Base-by-base conservation (phyloP, 345 rosid species). In the Melastoma malabathricum region DNA sequence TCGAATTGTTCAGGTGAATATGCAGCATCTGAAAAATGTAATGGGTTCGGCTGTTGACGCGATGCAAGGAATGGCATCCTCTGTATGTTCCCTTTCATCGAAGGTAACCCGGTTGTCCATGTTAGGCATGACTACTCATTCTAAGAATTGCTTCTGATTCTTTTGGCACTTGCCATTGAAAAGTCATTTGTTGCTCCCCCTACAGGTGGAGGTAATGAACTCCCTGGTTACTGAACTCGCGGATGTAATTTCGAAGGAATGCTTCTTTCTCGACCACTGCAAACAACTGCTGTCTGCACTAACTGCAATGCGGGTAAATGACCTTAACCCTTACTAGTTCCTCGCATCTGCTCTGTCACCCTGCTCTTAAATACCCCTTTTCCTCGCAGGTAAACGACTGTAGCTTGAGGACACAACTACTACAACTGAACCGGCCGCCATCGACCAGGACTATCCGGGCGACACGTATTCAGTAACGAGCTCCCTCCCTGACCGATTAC, bases 51-150 rank as follows among this genome's bases (percentile, higher is more conserved):
- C 98, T 3, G 80, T 82, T 55, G 93, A 84, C 66, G 81, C 72
- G 27, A 84, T 87, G 95, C 89, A 79, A 48, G 84, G 83, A 64
- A 82, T 87, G 95, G 78, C 79, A 41, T 84, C 93, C 51, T 82
- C 87, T n/a, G 69, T 87, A 68, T 87, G 78, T 75, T 74, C 63
- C 23, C 63, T 77, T 19, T 71, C 80, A 44, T 67, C 59, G 5
- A 79, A 84, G 88, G 98, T 87, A 73, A 63, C 48, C 18, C 41
- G 41, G 41, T 34, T 2, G 41, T 12, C 12, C 41, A 1, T 34
- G 2, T 34, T 34, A 34, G 12, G 41, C 41, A 34, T 12, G 41
- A 31, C 10, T 31, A 31, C 38, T 31, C 38, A 34, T 12, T 34
- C 12, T 6, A 34, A 34, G 12, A 34, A 34, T 34, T 34, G 41